phyloP scores from a whole-genome alignment of 2,329 filamentous ascomycete genomes.

The Hypoxylon sp. region DNA sequence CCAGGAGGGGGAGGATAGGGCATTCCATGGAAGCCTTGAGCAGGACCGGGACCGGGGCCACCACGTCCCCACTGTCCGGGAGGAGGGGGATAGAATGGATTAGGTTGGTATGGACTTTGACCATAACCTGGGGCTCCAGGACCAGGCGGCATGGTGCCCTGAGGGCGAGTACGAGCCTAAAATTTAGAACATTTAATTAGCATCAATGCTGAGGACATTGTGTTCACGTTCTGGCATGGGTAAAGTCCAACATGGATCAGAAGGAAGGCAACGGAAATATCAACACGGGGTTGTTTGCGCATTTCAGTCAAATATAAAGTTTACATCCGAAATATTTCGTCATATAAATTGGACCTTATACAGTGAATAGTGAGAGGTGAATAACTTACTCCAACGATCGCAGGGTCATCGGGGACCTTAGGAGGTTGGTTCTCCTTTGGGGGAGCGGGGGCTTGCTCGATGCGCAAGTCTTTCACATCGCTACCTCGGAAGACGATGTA shows the following conservation, averaged over 20 bases:
- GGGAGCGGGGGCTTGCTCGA: constrained; percentile 84
- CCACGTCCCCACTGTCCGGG: constrained; percentile 69
- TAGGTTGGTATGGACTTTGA: constrained; percentile 62
- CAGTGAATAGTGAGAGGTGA: constrained; percentile 19
- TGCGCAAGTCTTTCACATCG: constrained; percentile 97
- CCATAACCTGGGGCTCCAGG: constrained; percentile 60
- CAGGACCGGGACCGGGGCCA: constrained; percentile 67
- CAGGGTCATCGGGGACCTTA: constrained; percentile 91
- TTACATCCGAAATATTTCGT: constrained; percentile 99
- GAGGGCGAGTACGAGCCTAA: constrained; percentile 59
- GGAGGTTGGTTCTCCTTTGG: constrained; percentile 82
- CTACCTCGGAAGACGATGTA: constrained; percentile 99
- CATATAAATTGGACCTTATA: constrained; percentile 66
- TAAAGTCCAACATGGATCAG: constrained; percentile 72
- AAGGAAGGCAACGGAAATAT: constrained; percentile 99
- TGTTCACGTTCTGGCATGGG: constrained; percentile 32
- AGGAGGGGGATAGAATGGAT: constrained; percentile 67
- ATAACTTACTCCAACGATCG: constrained; percentile 95
- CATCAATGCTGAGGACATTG: constrained; percentile 15
- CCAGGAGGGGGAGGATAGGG: constrained; percentile 83
- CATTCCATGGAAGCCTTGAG: constrained; percentile 77
- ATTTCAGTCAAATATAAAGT: constrained; percentile 85
- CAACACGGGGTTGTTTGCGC: constrained; percentile 94
- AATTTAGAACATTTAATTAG: constrained; percentile 49
- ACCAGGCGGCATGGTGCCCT: constrained; percentile 49